Evolutionary conservation across 495 filamentous ascomycete species (phyloP).

Genomic region (Aspergillus conjunctus): DNA sequence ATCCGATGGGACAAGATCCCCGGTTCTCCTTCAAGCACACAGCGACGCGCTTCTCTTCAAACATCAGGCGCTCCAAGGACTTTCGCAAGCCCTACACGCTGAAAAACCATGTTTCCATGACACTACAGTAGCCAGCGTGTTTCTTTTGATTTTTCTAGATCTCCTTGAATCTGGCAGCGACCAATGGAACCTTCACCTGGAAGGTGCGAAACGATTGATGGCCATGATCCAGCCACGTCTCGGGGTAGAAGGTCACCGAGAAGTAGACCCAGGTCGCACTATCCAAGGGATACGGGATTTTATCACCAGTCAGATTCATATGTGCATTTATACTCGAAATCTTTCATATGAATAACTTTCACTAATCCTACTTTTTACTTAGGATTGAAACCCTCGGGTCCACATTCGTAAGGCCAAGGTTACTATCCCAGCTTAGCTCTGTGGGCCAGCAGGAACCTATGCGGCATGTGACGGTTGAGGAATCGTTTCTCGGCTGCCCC

Average conservation of each 20-base stretch:
- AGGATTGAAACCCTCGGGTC: slow-evolving; percentile 47
- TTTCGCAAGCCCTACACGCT: slow-evolving; percentile 34
- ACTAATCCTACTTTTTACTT: slow-evolving; percentile 10
- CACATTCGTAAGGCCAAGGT: slow-evolving; percentile 48
- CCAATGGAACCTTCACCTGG: slow-evolving; percentile 54
- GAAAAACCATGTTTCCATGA: slow-evolving; percentile 27
- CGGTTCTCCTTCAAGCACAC: slow-evolving; percentile 21
- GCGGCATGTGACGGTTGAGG: slow-evolving; percentile 34
- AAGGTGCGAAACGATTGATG: slow-evolving; percentile 50
- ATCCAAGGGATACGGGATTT: slow-evolving; percentile 27
- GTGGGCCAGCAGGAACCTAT: slow-evolving; percentile 16
- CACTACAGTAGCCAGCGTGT: slow-evolving; percentile 48
- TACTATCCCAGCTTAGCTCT: slow-evolving; percentile 30
- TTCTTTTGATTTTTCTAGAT: slow-evolving; percentile 57
- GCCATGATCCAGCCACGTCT: slow-evolving; percentile 9
- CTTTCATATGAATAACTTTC: neutral
- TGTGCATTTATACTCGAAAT: slow-evolving; percentile 11
- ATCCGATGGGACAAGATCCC: neutral
- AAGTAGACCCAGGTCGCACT: slow-evolving; percentile 21
- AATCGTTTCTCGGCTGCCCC: slow-evolving; percentile 47
- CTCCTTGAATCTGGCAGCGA: slow-evolving; percentile 55
- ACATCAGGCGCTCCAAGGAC: slow-evolving; percentile 47
- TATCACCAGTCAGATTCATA: slow-evolving; percentile 28
- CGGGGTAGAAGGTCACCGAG: slow-evolving; percentile 18
- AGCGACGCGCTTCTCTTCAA: slow-evolving; percentile 53